These are phyloP conservation scores for Orbilia blumenaviensis DNA, from an alignment of 2,329 filamentous ascomycete genomes.

Conservation along the genomic window DNA sequence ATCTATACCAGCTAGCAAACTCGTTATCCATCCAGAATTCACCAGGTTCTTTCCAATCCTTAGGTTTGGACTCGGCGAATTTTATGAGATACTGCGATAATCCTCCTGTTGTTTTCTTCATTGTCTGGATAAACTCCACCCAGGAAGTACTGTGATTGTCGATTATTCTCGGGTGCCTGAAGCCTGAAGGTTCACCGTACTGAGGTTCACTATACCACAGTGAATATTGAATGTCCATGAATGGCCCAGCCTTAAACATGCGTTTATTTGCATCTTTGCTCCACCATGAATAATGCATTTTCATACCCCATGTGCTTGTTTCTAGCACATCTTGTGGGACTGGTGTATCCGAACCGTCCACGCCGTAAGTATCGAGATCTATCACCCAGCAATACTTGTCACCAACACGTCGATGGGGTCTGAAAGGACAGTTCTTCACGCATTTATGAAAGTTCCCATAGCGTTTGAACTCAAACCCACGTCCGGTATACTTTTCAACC, in stretches of 20 bases:
- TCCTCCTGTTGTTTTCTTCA: not conserved
- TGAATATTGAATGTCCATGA: not conserved
- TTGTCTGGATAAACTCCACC: not conserved
- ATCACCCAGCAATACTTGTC: conserved; percentile 44
- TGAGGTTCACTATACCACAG: not conserved
- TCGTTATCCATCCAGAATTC: conserved; percentile 22
- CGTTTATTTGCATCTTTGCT: not conserved
- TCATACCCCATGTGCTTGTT: conserved; percentile 33
- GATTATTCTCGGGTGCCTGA: conserved; percentile 15
- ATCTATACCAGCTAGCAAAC: conserved; percentile 37
- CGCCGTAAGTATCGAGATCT: conserved; percentile 33
- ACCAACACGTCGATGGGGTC: conserved; percentile 32
- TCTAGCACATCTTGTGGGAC: conserved; percentile 19
- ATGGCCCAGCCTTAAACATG: not conserved
- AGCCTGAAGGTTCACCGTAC: not conserved
- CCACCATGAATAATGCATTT: conserved; percentile 44
- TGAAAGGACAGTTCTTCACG: conserved; percentile 35
- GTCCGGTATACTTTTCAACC: conserved; percentile 26
- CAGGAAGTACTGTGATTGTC: not conserved
- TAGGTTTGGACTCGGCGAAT: conserved; percentile 8
- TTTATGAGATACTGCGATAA: not conserved
- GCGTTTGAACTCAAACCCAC: conserved; percentile 14
- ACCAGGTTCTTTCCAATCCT: conserved; percentile 3
- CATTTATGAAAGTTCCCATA: conserved; percentile 35
- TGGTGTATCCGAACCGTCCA: not conserved